Evolutionary conservation across 768 basidiomycete species (phyloP), one percentile per base, ranked within the genome.

Genomic region (Mycena latifolia): DNA sequence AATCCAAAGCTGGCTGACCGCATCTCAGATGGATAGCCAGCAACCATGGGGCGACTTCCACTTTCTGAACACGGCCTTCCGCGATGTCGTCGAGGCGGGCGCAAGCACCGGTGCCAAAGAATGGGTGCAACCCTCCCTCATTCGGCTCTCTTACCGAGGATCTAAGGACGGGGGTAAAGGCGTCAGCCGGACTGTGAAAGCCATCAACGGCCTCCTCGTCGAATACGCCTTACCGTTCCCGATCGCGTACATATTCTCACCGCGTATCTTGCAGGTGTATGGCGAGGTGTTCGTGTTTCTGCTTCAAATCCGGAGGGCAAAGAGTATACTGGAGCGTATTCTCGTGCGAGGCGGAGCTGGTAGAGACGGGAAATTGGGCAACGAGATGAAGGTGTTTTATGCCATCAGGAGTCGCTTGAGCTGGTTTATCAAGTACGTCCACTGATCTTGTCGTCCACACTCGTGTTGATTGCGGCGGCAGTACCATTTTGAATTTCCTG

Each of bases 161-260:
- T 76, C 72, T 57, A 84, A 81, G 65, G 85, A 85, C 28, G 80
- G 78, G 61, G 83, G 83, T 15, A 74, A 77, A 22, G 77, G 77
- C n/a, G 82, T 86, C 31, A 76, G 75, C 27, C 80, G 83, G 46
- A 91, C 88, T 1, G 85, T 94, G 43, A 85, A 83, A 71, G 86
- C 86, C 1, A 82, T 94, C 24, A 88, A 90, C 33, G 90, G 88
- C 0, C 79, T 95, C 12, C 76, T 82, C 12, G 79, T 92, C n/a
- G 93, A 94, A 80, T 95, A 95, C 68, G 88, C 90, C 8, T 83
- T 92, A 2, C 91, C 94, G 1, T 94, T 93, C 71, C 93, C 94
- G 6, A 75, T 95, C 72, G 89, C 89, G 2, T 95, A 95, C 73
- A 85, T 94, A 51, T 92, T 94, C 70, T 85, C 86, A 7, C 86